Conservation (phyloP, 1,284 basidiomycete genomes). For the Naganishia sp. region DNA sequence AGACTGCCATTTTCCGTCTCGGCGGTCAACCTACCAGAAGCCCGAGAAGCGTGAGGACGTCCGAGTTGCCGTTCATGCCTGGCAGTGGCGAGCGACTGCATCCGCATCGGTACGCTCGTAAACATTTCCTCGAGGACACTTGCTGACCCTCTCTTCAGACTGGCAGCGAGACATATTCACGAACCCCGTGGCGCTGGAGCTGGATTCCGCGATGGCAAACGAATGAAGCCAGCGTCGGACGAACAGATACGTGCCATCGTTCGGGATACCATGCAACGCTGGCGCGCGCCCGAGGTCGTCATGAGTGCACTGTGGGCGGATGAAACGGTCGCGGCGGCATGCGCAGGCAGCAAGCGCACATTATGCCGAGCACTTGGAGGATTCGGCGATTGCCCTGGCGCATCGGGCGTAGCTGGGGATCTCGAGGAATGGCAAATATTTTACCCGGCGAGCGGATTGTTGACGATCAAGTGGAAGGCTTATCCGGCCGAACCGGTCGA, state of each 20-base stretch:
- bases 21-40: slow-evolving; percentile 49
- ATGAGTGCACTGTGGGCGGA: slow-evolving; percentile 73
- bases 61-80: slow-evolving; percentile 51
- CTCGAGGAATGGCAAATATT: slow-evolving; percentile 39
- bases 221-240: slow-evolving; percentile 56
- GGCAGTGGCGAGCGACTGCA: slow-evolving; percentile 41
- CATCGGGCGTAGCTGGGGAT: slow-evolving; percentile 21
- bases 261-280: slow-evolving; percentile 60
- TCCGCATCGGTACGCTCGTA: slow-evolving; percentile 36
- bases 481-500: slow-evolving; percentile 28
- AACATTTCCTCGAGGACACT: background rate
- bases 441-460: slow-evolving; percentile 34
- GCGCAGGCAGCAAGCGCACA: slow-evolving; percentile 61
- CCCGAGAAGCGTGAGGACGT: slow-evolving; percentile 51
- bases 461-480: slow-evolving; percentile 40
- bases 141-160: slow-evolving; percentile 47
- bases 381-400: slow-evolving; percentile 47
- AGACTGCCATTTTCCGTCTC: slow-evolving; percentile 67
- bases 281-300: slow-evolving; percentile 56
- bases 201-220: slow-evolving; percentile 37
- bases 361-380: slow-evolving; percentile 50
- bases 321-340: slow-evolving; percentile 61
- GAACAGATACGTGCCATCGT: slow-evolving; percentile 61
- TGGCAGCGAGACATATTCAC: slow-evolving; percentile 61
- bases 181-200: slow-evolving; percentile 40